Percentiles rank a stretch among this genome's conserved stretches.
phyloP scores from a whole-genome alignment of 108 stramenopile species.

The Skeletonema costatum region DNA sequence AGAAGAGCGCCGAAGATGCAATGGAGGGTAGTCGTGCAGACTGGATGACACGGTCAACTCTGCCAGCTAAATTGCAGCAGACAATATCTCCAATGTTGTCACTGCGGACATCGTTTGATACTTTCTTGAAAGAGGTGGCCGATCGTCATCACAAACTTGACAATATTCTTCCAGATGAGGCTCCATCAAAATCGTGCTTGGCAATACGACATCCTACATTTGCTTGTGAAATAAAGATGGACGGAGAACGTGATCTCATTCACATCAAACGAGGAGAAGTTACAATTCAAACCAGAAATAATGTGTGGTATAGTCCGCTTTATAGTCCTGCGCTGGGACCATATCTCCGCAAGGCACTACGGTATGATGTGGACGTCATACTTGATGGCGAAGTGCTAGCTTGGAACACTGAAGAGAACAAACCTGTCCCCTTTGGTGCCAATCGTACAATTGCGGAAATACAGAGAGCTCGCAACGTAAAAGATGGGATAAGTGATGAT shows the following conservation, averaged over 20 bases:
- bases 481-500: constrained; percentile 57
- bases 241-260: constrained; percentile 81
- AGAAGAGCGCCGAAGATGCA: constrained; percentile 37
- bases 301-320: constrained; percentile 54
- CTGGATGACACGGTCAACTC: constrained; percentile 38
- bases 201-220: constrained; percentile 77
- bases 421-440: constrained; percentile 72
- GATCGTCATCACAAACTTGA: constrained; percentile 49
- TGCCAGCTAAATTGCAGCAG: constrained; percentile 54
- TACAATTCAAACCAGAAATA: constrained; percentile 53
- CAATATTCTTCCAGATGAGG: constrained; percentile 25
- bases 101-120: constrained; percentile 56
- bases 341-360: constrained; percentile 63
- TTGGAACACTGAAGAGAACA: constrained; percentile 66
- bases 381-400: constrained; percentile 86
- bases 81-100: constrained; percentile 81
- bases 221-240: constrained; percentile 80
- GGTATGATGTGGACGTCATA: constrained; percentile 73
- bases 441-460: constrained; percentile 76
- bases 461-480: constrained; percentile 53
- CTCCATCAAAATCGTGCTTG: constrained; percentile 40
- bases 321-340: constrained; percentile 85
- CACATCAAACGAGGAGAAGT: constrained; percentile 67
- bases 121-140: constrained; percentile 54
- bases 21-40: constrained; percentile 42